These are phyloP conservation scores for Chrysopogon serrulatus DNA, from an alignment of 176 grass and related monocot species.

Conservation along the genomic window DNA sequence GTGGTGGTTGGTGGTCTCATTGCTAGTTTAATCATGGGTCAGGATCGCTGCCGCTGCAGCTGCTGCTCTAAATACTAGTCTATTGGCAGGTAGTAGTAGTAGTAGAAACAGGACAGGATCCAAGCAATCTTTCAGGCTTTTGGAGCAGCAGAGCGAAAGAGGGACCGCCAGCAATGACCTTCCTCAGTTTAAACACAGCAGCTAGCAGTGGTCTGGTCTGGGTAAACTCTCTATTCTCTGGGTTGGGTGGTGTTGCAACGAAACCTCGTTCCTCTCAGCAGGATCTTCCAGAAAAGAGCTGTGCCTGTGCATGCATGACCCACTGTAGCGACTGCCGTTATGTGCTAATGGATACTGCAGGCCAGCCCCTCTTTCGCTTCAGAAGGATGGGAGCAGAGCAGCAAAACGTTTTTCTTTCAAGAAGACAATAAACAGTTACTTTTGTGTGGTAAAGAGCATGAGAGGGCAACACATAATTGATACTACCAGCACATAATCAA, in stretches of 20 bases:
- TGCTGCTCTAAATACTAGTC: neutral
- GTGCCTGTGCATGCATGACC: neutral
- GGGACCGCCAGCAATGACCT: neutral
- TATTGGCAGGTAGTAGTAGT: neutral
- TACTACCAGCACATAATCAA: neutral
- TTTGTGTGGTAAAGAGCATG: too few relatives aligned
- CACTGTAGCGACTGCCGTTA: neutral
- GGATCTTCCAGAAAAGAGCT: neutral
- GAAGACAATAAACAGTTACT: too few relatives aligned
- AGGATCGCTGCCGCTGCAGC: too few relatives aligned
- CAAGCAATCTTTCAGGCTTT: neutral
- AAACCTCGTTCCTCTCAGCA: neutral
- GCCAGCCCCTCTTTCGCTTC: neutral
- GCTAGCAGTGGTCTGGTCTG: neutral
- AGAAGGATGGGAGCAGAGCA: too few relatives aligned
- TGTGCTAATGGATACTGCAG: neutral
- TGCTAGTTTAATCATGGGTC: constrained; percentile 26
- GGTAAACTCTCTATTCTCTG: neutral
- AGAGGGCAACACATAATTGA: neutral
- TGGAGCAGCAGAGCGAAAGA: neutral
- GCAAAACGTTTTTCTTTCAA: too few relatives aligned
- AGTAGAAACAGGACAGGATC: neutral
- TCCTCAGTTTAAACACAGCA: neutral
- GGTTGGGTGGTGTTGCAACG: neutral
- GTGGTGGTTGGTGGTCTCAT: too few relatives aligned